phyloP scores from a whole-genome alignment of 805 yeast genomes.

The Teunomyces stri region DNA sequence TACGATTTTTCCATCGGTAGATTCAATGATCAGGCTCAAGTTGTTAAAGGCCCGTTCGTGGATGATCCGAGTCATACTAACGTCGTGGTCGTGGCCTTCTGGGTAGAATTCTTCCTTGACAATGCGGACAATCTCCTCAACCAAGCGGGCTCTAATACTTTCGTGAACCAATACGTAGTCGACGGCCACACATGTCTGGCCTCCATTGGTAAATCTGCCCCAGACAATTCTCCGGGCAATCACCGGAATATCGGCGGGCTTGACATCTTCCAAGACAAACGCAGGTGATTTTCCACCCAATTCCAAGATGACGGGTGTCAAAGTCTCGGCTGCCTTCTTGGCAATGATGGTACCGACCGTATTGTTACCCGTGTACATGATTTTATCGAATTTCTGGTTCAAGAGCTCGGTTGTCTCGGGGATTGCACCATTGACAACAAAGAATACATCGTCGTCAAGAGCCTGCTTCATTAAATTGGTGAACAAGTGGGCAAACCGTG shows the following conservation, averaged over 20 bases:
- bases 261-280: conserved; percentile 54
- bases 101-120: conserved; percentile 47
- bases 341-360: conserved; percentile 76
- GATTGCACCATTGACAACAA: conserved; percentile 71
- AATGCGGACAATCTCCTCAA: conserved; percentile 38
- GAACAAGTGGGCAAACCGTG: conserved; percentile 55
- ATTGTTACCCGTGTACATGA: conserved; percentile 81
- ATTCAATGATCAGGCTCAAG: conserved; percentile 40
- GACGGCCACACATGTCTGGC: conserved; percentile 89
- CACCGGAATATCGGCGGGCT: conserved; percentile 40
- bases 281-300: conserved; percentile 93
- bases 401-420: conserved; percentile 60
- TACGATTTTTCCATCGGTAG: conserved; percentile 53
- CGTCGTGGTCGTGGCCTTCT: conserved; percentile 20
- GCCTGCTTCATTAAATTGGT: conserved; percentile 52
- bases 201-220: conserved; percentile 78
- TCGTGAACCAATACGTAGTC: conserved; percentile 77
- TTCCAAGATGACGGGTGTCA: conserved; percentile 81
- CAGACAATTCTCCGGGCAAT: conserved; percentile 64
- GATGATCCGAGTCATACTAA: conserved; percentile 57
- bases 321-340: conserved; percentile 74
- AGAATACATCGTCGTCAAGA: conserved; percentile 55
- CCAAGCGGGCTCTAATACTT: conserved; percentile 51
- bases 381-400: conserved; percentile 70
- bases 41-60: conserved; percentile 52